Conservation (phyloP, 2,329 filamentous ascomycete species). For the Scolecobasidium constrictum region DNA sequence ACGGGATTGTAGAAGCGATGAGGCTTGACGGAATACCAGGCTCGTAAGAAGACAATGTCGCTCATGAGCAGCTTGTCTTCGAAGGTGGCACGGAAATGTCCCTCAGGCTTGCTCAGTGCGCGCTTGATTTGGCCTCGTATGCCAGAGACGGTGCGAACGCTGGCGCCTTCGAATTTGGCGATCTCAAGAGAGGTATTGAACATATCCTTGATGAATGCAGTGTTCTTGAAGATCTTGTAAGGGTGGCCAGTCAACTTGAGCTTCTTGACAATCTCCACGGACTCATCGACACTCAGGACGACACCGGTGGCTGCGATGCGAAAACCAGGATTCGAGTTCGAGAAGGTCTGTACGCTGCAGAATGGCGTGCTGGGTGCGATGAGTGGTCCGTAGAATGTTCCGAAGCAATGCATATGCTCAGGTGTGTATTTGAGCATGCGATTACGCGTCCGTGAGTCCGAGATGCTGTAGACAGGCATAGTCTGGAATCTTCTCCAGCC, state of each 20-base stretch:
- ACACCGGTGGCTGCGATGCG: conserved; percentile 90
- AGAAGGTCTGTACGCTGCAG: conserved; percentile 83
- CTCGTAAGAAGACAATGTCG: conserved; percentile 90
- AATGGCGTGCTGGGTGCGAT: conserved; percentile 95
- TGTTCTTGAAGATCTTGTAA: conserved; percentile 99
- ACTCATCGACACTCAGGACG: conserved; percentile 87
- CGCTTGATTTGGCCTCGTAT: conserved; percentile 96
- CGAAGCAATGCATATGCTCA: conserved; percentile 99
- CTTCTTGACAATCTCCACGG: conserved; percentile 97
- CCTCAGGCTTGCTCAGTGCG: conserved; percentile 84
- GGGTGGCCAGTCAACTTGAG: conserved; percentile 88
- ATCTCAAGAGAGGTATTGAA: conserved; percentile 89
- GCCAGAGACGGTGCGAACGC: conserved; percentile 91
- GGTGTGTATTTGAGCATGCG: conserved; percentile 98
- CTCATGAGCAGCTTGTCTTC: conserved; percentile 97
- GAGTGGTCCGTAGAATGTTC: conserved; percentile 86
- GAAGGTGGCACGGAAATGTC: conserved; percentile 92
- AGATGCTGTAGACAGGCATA: conserved; percentile 86
- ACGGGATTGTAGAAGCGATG: conserved; percentile 96
- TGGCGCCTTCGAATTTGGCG: conserved; percentile 94
- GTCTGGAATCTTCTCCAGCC: conserved; percentile 95
- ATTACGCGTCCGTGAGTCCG: conserved; percentile 84
- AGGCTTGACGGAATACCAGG: conserved; percentile 94
- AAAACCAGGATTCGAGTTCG: conserved; percentile 76
- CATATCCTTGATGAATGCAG: conserved; percentile 98